Evolutionary conservation across 2,329 filamentous ascomycete species (phyloP), one percentile per base, ranked within the genome.

Genomic region (Fusarium brachygibbosum): DNA sequence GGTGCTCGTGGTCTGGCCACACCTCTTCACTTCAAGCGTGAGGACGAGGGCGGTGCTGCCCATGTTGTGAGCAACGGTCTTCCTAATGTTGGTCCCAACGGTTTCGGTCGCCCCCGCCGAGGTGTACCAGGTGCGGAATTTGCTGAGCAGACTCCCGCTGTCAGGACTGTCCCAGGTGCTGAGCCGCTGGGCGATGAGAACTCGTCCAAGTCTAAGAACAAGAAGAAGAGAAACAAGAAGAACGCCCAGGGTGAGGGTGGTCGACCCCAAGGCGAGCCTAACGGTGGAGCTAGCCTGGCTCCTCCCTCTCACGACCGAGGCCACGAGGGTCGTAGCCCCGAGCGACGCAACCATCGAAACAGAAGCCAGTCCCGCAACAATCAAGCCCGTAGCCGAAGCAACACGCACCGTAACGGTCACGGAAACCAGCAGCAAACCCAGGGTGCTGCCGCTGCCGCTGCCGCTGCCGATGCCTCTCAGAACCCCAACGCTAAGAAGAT

Each of bases 211-310:
- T 98, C 98, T 86, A 98, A 98, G 87, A 98, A 98, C 83, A 98
- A 98, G 88, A 98, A 98, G 88, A 98, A 98, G 88, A 89, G 96
- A 69, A 87, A 85, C 71, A 98, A 97, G 86, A 98, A 98, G 82
- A 88, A 88, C 52, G 96, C 94, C 78, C 94, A 96, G 46, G 87
- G 85, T 8, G 92, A 93, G 19, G 88, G 87, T 49, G 88, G 87
- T 50, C 90, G 89, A 52, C 70, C 73, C 16, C 79, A 81, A 58
- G 76, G 76, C 21, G 83, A 84, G 58, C 82, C 78, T 37, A 83
- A 83, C 74, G 80, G 81, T 66, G 78, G 84, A 75, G 82, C 80
- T 41, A 81, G 77, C 76, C 83, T 85, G 73, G 85, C 80, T 64
- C 84, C 82, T 56, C 84, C 84, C 57, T 74, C 76, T 57, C 82